Evolutionary conservation across 805 yeast genomes (phyloP).

Genomic region (Scheffersomyces stipitis): DNA sequence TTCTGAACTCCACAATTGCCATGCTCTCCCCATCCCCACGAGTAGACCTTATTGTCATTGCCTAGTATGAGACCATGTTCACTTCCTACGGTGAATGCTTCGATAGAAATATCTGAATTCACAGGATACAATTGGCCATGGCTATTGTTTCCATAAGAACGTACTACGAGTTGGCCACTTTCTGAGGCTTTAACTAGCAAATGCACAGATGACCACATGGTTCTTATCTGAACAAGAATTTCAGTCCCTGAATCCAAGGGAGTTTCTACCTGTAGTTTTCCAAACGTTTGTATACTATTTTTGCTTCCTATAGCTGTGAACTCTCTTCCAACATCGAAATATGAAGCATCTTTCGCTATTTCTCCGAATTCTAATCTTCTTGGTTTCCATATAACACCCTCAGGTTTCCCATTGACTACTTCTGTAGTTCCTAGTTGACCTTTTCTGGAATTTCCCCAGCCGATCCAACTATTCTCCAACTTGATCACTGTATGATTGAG

Average conservation of each 20-base stretch:
- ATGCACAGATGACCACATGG: conserved; percentile 86
- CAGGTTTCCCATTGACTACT: conserved; percentile 10
- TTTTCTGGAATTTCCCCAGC: conserved; percentile 70
- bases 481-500: conserved; percentile 46
- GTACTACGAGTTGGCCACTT: conserved; percentile 14
- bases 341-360: conserved; percentile 2
- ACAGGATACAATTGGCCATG: conserved; percentile 63
- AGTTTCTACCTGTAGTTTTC: conserved; percentile 11
- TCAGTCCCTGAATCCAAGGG: background rate
- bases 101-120: conserved; percentile 3
- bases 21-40: conserved; percentile 99
- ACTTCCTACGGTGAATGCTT: conserved; percentile 61
- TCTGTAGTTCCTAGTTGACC: conserved; percentile 47
- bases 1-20: conserved; percentile 77
- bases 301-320: conserved; percentile 42
- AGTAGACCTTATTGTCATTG: conserved; percentile 38
- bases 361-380: conserved; percentile 13
- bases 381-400: conserved; percentile 24
- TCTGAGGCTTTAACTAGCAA: conserved; percentile 18
- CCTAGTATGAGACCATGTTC: conserved; percentile 71
- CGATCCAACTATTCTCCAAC: conserved; percentile 46
- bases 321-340: conserved; percentile 54
- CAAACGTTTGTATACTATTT: conserved; percentile 13
- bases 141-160: conserved; percentile 70
- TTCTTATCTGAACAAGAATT: conserved; percentile 26